Base-by-base conservation (phyloP, 1,139 yeast genomes). In the Lodderomyces metapsilosis region DNA sequence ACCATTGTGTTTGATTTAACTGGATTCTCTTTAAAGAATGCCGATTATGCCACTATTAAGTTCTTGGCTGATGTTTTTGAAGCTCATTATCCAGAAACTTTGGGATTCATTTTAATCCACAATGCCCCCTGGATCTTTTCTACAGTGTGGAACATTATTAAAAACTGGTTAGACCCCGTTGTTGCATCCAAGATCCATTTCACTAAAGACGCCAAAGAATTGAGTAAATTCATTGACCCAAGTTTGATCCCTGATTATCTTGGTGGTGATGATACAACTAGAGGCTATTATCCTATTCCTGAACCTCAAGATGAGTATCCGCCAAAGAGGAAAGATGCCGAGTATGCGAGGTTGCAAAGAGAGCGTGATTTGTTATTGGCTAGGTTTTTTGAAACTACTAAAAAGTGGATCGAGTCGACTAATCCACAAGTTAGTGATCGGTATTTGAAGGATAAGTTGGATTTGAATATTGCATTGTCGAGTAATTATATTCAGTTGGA, bases 41-140 rank as follows among this genome's bases (percentile, higher is more conserved):
- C 76, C 30, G 78, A 72, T 52, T 63, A 67, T 47, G 62, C 65
- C 35, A 62, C 74, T 10, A 66, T 71, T 44, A 71, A 71, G 51
- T 72, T 71, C 43, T 61, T 72, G 48, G 72, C 74, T 20, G 71
- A 67, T 40, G 67, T 64, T 28, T 70, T 72, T 47, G 76, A 71
- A 54, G 76, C 76, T 7, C 73, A 71, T 45, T 72, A 71, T 48
- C 78, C 78, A n/a, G 76, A 72, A 52, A 61, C 64, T 44, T 66
- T 72, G 58, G 75, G 72, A 6, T 50, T 52, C 20, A 61, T 72
- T 27, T 59, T 69, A 38, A 66, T 72, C 45, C 70, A 61, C 51
- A 71, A 70, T 44, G 76, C 78, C 4, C 78, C 77, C n/a, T 71
- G 78, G 78, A 67, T 72, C 36, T 71, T 72, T 50, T 64, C 68